Evolutionary conservation across 2,329 filamentous ascomycete species (phyloP), one percentile per base, ranked within the genome.

Genomic region (Trichoderma simmonsii): DNA sequence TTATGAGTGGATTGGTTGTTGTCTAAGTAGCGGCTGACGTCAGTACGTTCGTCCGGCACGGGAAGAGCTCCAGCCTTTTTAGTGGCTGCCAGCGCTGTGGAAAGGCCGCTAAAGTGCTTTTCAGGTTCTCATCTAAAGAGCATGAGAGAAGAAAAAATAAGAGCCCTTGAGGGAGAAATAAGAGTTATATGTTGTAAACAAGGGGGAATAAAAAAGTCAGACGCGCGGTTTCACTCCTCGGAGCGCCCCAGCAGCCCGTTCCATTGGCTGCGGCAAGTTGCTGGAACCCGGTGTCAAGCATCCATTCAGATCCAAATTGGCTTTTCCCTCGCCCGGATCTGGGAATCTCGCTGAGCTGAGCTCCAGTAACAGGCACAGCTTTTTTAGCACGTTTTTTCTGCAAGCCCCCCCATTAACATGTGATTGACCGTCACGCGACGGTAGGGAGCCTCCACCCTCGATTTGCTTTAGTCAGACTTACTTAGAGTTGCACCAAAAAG

Each of bases 361-460:
- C 48, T 54, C 2, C 48, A 7, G 48, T n/a, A 4, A 21, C 18
- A 21, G 43, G 48, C n/a, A 54, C 48, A 24, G 48, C 48, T 11
- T 54, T 54, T 54, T 54, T 54, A 54, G 48, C 48, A 54, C n/a
- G 48, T 54, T 54, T 54, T 51, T 54, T 54, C 48, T 54, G 48
- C 11, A 28, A 26, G 26, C 26, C 48, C 34, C 34, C 34, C 54
- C 59, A 21, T 70, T 71, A 24, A 28, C 71, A 72, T 72, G 71
- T 72, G 71, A 72, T 70, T 64, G 39, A 34, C 39, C 43, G 71
- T 70, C 71, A 70, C 71, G 57, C 56, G 71, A 65, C 56, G 63
- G 34, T 15, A 34, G 28, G 24, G 61, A 64, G 61, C 61, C 56
- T 71, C 68, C 60, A 71, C 59, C 59, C 51, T 18, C 15, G 30